Evolutionary conservation across 345 rosid species (phyloP), one percentile per base, ranked within the genome.

Genomic region (Euphorbia tirucalli): DNA sequence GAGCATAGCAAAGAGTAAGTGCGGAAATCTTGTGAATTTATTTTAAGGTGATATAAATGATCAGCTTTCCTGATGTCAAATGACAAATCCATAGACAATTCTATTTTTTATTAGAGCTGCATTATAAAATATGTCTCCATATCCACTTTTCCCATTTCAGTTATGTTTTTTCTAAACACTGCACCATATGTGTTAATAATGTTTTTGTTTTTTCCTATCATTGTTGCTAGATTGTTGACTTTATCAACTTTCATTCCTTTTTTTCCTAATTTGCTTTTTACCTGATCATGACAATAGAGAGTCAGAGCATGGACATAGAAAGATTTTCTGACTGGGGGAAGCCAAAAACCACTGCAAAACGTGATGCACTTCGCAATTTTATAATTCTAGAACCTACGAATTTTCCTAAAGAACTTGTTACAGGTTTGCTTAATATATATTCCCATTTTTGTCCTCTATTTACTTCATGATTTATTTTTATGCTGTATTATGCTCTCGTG

Each of bases 321-420:
- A 89, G 86, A 72, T 87, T 27, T 66, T 79, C 52, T 46, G 52
- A 46, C 52, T 46, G 52, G 52, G 52, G 52, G 52, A 46, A 46
- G 52, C 52, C 52, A 46, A 46, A 46, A 46, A 46, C 52, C 19
- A 46, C 52, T 46, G 52, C 52, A 2, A 62, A 74, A 58, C 87
- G 83, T 7, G 81, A 78, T 74, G 75, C 85, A 11, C 83, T 87
- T 66, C 2, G 75, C 70, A 82, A 84, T 60, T 70, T 83, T 74
- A 71, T 89, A 50, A 79, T 70, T 70, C 70, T 81, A 28, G 54
- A 52, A 24, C 41, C 79, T 70, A 49, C 71, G 59, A 83, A 87
- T 81, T 88, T 87, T 77, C 90, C 90, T 58, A 73, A 63, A 74
- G 88, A 85, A 74, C 68, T 84, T 64, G 43, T 86, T 77, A 75